Percentiles rank a stretch among this genome's conserved stretches.
Evolutionary conservation across 768 basidiomycete genomes (phyloP).

Genomic region (Lactarius sp.): DNA sequence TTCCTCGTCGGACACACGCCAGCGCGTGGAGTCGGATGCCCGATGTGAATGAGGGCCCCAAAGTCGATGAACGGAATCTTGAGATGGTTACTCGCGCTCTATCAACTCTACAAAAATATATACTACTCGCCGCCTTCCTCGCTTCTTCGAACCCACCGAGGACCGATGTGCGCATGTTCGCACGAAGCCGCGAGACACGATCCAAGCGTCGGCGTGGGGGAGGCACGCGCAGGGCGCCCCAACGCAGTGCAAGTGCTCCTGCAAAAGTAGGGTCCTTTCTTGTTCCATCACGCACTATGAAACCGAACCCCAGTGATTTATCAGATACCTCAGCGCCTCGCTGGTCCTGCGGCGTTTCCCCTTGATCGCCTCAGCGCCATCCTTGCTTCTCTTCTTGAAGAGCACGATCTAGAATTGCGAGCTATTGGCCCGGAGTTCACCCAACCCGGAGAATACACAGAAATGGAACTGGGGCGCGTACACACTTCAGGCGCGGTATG

Average conservation of each 20-base stretch:
- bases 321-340: constrained; percentile 69
- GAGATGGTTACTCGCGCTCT: constrained; percentile 36
- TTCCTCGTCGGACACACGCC: constrained; percentile 65
- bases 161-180: constrained; percentile 80
- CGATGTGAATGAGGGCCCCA: constrained; percentile 32
- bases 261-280: constrained; percentile 28
- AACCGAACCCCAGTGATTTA: neutral
- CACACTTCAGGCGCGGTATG: constrained; percentile 57
- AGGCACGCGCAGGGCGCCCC: constrained; percentile 29
- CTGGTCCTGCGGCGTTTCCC: constrained; percentile 75
- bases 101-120: constrained; percentile 66
- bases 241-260: constrained; percentile 23
- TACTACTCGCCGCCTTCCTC: constrained; percentile 71
- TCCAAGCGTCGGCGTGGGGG: constrained; percentile 44
- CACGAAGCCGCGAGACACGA: constrained; percentile 61
- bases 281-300: neutral
- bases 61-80: constrained; percentile 5
- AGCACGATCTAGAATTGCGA: constrained; percentile 54
- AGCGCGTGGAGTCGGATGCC: constrained; percentile 55
- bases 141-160: constrained; percentile 83
- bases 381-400: constrained; percentile 70
- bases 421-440: constrained; percentile 43
- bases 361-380: constrained; percentile 78
- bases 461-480: constrained; percentile 63
- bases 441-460: constrained; percentile 66